phyloP scores from a whole-genome alignment of 257 asterid genomes.

The Solanum piurae region DNA sequence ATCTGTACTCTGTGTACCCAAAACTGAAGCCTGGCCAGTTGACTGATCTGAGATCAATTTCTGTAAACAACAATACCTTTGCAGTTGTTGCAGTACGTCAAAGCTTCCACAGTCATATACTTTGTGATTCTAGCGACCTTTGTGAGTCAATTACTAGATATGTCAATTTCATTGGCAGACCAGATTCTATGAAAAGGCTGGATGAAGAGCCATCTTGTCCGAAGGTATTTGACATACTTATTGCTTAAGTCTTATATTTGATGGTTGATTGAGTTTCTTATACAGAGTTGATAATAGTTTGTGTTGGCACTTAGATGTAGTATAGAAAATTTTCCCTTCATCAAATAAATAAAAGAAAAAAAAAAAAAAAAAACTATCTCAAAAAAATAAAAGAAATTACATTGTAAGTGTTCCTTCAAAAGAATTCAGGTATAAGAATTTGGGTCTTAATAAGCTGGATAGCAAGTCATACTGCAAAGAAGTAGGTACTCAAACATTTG shows the following conservation, averaged over 20 bases:
- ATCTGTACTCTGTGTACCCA: constrained; percentile 78
- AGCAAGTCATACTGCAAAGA: background rate
- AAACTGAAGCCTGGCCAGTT: constrained; percentile 85
- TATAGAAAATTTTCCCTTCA: background rate
- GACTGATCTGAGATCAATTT: constrained; percentile 81
- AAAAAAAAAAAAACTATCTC: no score
- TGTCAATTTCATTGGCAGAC: constrained; percentile 26
- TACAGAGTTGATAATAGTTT: background rate
- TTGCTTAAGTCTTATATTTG: background rate
- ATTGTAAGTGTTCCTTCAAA: background rate
- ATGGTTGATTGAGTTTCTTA: background rate
- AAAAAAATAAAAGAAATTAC: background rate
- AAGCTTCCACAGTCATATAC: constrained; percentile 56
- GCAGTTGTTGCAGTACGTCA: constrained; percentile 65
- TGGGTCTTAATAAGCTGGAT: background rate
- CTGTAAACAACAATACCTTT: constrained; percentile 66
- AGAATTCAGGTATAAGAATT: background rate
- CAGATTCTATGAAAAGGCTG: constrained; percentile 22
- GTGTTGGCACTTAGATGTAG: background rate
- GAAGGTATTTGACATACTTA: constrained; percentile 38
- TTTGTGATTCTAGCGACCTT: constrained; percentile 57
- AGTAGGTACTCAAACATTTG: background rate
- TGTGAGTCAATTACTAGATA: constrained; percentile 51
- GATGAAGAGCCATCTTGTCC: constrained; percentile 66
- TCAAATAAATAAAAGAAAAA: background rate